Evolutionary conservation across 805 yeast species (phyloP).

Genomic region (Spathaspora girioi): DNA sequence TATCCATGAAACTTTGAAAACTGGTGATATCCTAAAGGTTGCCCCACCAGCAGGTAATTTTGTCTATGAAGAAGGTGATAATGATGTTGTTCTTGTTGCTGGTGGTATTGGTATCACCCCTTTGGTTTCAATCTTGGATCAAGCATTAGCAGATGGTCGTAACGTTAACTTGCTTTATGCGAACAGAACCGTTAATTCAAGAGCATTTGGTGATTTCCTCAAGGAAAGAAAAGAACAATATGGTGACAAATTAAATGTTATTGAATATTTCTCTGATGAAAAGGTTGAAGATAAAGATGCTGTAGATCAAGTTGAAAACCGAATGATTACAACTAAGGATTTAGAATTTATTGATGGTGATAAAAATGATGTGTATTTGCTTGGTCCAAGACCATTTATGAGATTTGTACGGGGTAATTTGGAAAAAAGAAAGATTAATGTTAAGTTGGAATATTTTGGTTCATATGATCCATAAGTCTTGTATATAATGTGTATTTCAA

Average conservation of each 20-base stretch:
- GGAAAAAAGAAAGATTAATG: slow-evolving; percentile 12
- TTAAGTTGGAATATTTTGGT: slow-evolving; percentile 30
- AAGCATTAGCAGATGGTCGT: slow-evolving; percentile 27
- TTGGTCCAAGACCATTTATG: slow-evolving; percentile 36
- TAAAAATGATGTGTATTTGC: slow-evolving; percentile 20
- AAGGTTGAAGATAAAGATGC: neutral
- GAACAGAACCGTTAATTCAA: slow-evolving; percentile 14
- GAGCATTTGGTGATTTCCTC: slow-evolving; percentile 24
- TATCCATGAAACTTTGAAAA: slow-evolving; percentile 44
- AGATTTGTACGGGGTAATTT: slow-evolving; percentile 20
- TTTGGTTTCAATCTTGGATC: slow-evolving; percentile 47
- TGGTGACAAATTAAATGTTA: slow-evolving; percentile 13
- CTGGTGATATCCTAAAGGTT: slow-evolving; percentile 46
- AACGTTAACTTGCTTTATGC: slow-evolving; percentile 33
- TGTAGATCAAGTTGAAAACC: slow-evolving; percentile 9
- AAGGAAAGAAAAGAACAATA: slow-evolving; percentile 11
- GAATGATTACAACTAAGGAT: slow-evolving; percentile 14
- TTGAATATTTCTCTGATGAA: slow-evolving; percentile 19
- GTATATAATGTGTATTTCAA: neutral
- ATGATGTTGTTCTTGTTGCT: slow-evolving; percentile 40
- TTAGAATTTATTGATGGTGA: slow-evolving; percentile 15
- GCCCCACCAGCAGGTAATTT: slow-evolving; percentile 62
- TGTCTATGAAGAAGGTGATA: slow-evolving; percentile 25
- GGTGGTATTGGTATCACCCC: slow-evolving; percentile 76
- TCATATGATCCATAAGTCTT: slow-evolving; percentile 21